Percentiles rank a stretch among this genome's conserved stretches.
Conservation (phyloP, 2,329 filamentous ascomycete genomes). For the Clarireedia homoeocarpa region DNA sequence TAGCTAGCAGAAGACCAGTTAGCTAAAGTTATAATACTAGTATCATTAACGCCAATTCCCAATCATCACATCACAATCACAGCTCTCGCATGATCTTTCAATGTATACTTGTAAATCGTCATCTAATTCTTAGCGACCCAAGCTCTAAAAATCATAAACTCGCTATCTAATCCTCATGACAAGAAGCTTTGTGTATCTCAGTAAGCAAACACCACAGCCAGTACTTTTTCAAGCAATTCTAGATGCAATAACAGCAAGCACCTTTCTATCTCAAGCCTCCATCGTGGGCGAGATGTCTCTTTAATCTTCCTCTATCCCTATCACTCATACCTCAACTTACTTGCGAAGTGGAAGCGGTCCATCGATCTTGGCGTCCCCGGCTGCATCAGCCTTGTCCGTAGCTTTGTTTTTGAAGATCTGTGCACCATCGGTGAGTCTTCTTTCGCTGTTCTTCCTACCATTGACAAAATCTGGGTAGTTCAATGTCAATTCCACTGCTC, state of each 20-base stretch:
- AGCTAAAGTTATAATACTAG: too few relatives aligned
- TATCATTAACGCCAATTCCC: too few relatives aligned
- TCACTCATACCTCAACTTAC: not conserved
- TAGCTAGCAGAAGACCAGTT: too few relatives aligned
- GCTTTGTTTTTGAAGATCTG: slow-evolving; percentile 28
- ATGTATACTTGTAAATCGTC: too few relatives aligned
- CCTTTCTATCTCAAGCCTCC: not conserved
- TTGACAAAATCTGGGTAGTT: slow-evolving; percentile 77
- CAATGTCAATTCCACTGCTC: slow-evolving; percentile 65
- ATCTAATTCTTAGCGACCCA: too few relatives aligned
- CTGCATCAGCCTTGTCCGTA: slow-evolving; percentile 9
- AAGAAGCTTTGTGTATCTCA: slow-evolving; percentile 8
- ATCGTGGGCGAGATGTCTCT: not conserved
- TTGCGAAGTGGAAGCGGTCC: too few relatives aligned
- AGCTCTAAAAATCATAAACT: slow-evolving; percentile 4
- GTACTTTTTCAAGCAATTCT: slow-evolving; percentile 1
- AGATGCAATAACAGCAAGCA: not conserved
- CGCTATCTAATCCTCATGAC: not conserved
- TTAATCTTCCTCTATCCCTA: not conserved
- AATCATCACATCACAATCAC: too few relatives aligned
- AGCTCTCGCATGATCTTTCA: too few relatives aligned
- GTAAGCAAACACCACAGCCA: not conserved
- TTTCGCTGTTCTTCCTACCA: slow-evolving; percentile 32
- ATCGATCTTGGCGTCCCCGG: too few relatives aligned
- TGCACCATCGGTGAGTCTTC: slow-evolving; percentile 30